These are phyloP conservation scores for Morella rubra DNA, from an alignment of 306 rosid species.

Conservation along the genomic window DNA sequence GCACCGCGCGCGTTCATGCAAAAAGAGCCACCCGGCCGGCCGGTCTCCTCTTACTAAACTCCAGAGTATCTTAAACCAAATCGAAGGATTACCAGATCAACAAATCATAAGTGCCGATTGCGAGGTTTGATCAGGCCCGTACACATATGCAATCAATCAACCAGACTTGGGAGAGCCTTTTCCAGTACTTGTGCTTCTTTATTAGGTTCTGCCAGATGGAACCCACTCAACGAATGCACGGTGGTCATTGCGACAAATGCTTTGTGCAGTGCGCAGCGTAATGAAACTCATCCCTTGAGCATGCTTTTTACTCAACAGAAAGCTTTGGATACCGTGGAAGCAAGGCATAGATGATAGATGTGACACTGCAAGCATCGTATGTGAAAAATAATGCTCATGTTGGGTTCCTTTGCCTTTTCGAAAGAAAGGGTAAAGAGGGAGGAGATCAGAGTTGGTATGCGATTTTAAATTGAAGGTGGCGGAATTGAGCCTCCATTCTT, in stretches of 20 bases:
- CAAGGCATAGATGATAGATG: neutral
- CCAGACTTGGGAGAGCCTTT: too few relatives aligned
- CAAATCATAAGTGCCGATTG: too few relatives aligned
- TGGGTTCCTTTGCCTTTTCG: too few relatives aligned
- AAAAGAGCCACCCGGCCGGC: neutral
- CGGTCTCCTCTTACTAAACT: neutral
- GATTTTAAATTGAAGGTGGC: too few relatives aligned
- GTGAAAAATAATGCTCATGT: neutral
- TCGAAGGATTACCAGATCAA: neutral
- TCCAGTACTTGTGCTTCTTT: neutral
- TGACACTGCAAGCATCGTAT: neutral
- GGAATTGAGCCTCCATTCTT: too few relatives aligned
- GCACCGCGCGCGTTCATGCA: neutral
- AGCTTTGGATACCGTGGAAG: slow-evolving; percentile 2
- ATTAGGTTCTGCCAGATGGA: slow-evolving; percentile 12
- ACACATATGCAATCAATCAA: too few relatives aligned
- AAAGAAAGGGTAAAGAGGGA: too few relatives aligned
- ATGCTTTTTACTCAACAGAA: neutral
- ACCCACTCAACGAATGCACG: neutral
- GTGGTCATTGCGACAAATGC: neutral
- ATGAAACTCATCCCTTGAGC: neutral
- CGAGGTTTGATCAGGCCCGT: too few relatives aligned
- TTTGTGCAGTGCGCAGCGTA: neutral
- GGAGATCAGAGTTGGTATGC: too few relatives aligned
- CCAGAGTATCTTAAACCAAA: neutral